phyloP scores from a whole-genome alignment of 2,329 filamentous ascomycete genomes.

The Thielaviopsis musarum region DNA sequence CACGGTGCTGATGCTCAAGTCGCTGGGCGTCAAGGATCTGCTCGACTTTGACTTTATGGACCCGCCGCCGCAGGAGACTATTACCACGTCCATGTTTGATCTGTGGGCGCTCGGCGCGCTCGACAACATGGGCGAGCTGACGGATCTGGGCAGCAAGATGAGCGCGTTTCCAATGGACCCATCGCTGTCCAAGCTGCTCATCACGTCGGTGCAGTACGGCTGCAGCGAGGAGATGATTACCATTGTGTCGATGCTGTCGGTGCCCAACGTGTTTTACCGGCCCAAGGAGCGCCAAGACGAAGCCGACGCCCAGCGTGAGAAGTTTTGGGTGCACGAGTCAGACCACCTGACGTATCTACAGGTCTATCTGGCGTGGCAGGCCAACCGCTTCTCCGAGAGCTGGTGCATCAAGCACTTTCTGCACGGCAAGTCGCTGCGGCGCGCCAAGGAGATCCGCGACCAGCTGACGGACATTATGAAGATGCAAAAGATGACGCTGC shows the following conservation, averaged over 20 bases:
- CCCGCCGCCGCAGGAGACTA: slow-evolving; percentile 91
- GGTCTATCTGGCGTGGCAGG: slow-evolving; percentile 89
- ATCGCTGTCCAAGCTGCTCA: slow-evolving; percentile 82
- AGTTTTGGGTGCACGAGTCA: slow-evolving; percentile 96
- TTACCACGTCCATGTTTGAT: slow-evolving; percentile 92
- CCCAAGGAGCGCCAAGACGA: slow-evolving; percentile 95
- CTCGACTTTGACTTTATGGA: slow-evolving; percentile 99
- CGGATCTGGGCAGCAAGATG: slow-evolving; percentile 76
- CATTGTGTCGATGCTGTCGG: slow-evolving; percentile 94
- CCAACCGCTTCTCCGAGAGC: slow-evolving; percentile 72
- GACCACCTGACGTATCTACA: slow-evolving; percentile 92
- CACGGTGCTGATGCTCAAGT: slow-evolving; percentile 86
- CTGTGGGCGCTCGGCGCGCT: slow-evolving; percentile 90
- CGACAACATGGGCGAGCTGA: slow-evolving; percentile 86
- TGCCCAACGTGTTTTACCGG: slow-evolving; percentile 91
- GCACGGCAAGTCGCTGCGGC: slow-evolving; percentile 81
- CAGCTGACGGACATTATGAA: slow-evolving; percentile 90
- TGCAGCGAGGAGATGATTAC: slow-evolving; percentile 98
- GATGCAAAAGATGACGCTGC: slow-evolving; percentile 71
- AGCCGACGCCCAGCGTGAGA: slow-evolving; percentile 85
- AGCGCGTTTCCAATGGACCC: slow-evolving; percentile 98
- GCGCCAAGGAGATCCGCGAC: slow-evolving; percentile 85
- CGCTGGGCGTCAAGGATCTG: slow-evolving; percentile 81
- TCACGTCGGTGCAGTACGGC: slow-evolving; percentile 74
- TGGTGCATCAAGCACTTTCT: slow-evolving; percentile 93